Evolutionary conservation across 1,284 basidiomycete species (phyloP).

Genomic region (Fomitopsis schrenkii): DNA sequence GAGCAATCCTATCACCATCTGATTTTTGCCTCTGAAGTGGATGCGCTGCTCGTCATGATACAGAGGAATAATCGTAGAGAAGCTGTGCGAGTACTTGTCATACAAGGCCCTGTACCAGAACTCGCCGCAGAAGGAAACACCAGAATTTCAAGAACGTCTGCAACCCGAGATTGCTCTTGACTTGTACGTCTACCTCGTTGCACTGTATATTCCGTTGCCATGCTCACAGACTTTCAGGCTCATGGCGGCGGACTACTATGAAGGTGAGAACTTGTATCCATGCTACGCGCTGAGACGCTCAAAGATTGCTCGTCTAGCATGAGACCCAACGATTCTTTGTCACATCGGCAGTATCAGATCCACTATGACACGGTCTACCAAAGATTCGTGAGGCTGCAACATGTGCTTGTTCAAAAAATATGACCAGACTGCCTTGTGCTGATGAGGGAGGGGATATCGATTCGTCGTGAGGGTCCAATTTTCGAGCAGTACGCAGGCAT

Average conservation of each 20-base stretch:
- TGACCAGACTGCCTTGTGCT: too few species aligned
- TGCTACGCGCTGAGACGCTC: neutral
- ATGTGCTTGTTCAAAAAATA: too few species aligned
- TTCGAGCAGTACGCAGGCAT: too few species aligned
- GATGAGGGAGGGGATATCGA: too few species aligned
- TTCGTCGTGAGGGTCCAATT: too few species aligned
- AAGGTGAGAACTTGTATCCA: constrained; percentile 37
- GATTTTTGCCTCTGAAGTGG: neutral
- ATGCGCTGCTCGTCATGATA: neutral
- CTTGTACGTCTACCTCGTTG: constrained; percentile 51
- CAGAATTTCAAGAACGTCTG: constrained; percentile 76
- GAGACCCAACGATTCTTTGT: neutral
- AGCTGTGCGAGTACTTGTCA: constrained; percentile 77
- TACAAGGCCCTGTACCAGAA: constrained; percentile 72
- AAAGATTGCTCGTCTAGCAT: neutral
- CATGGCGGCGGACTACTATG: constrained; percentile 71
- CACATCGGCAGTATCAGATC: too few species aligned
- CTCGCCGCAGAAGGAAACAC: constrained; percentile 60
- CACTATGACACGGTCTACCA: too few species aligned
- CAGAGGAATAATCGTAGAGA: constrained; percentile 77
- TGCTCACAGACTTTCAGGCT: constrained; percentile 37
- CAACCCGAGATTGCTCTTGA: constrained; percentile 80
- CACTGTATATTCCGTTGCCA: neutral
- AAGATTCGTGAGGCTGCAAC: too few species aligned
- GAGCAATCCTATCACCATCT: constrained; percentile 3